Evolutionary conservation across 2,329 filamentous ascomycete species (phyloP), one percentile per base, ranked within the genome.

Genomic region (Sphaerulina populicola): DNA sequence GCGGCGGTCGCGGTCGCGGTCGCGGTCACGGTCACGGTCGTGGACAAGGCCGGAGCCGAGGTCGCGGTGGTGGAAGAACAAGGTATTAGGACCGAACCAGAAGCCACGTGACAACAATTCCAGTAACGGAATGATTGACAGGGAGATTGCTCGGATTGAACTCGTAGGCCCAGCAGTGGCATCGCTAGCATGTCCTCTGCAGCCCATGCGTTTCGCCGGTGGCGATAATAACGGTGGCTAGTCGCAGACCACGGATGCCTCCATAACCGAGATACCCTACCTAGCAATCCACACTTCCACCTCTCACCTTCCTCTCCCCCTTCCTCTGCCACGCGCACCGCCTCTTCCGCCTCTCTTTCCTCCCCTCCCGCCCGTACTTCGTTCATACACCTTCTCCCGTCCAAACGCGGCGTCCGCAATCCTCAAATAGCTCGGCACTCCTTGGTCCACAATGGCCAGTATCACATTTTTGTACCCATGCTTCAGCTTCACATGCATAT

Each of bases 391-490:
- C 66, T 72, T 80, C 68, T 94, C 88, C 56, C 64, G 61, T 1
- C 66, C 83, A 69, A 96, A 96, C 0, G 83, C 83, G 9, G 82
- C 82, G 72, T 97, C 89, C 1, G 79, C 81, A 52, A 96, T 77
- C 21, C 86, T 75, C 62, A 96, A 74, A 66, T 91, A 97, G 67
- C 91, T 97, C 41, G 90, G 85, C 18, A 97, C 77, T 0, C 93
- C 93, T 56, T 88, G 80, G 66, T 97, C 93, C 31, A 96, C 89
- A 2, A 97, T 79, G 0, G 90, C 93, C 21, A 98, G 67, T 31
- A 96, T 74, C 30, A 93, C 86, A 68, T 88, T 93, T 57, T 88
- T 79, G 66, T 85, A 82, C 1, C 89, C 93, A 62, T 94, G 82
- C 69, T 89, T 91, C 57, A 97, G 72, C 53, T 86, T 81, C 62